Base-by-base conservation (phyloP, 768 basidiomycete genomes). In the Amanita polypyramis region DNA sequence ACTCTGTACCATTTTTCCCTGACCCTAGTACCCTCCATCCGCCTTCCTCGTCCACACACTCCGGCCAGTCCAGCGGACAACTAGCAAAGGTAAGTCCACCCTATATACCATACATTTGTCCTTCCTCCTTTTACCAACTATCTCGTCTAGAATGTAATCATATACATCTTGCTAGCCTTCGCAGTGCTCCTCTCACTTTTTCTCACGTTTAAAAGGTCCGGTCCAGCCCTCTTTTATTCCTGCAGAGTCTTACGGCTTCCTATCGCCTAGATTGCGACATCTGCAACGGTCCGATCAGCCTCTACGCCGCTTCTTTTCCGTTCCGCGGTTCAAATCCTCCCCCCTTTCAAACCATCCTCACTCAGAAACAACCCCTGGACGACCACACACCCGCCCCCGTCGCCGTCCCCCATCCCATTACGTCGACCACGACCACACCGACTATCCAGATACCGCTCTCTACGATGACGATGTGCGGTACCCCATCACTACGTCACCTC, bases 61-160 rank as follows among this genome's bases (percentile, higher is more conserved):
- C n/a, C 23, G 32, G 23, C 7, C 34, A 32, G 35, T 34, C 17
- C 51, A 47, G 20, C 23, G 49, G 51, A 21, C 35, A 51, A 43
- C 35, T 63, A 19, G 54, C 58, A 11, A 64, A 60, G 57, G 64
- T 63, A n/a, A n/a, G n/a, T n/a, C n/a, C n/a, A n/a, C n/a, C n/a
- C n/a, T n/a, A 40, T 37, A 56, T 46, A 6, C 5, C 11, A 19
- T 17, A 0, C 9, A 4, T 10, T 5, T 21, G 6, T n/a, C 14
- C n/a, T 20, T 33, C 14, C 4, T 15, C 5, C 10, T 12, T n/a
- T 20, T 20, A n/a, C 11, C 8, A 19, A 10, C 19, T 32, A n/a
- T 20, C 35, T 23, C 3, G 11, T 5, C 6, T 5, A 47, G 46
- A 29, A 37, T n/a, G 25, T 47, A 8, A 6, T 47, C 11, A 36